Conservation (phyloP, 768 basidiomycete genomes). For the Tulasnella sp. region DNA sequence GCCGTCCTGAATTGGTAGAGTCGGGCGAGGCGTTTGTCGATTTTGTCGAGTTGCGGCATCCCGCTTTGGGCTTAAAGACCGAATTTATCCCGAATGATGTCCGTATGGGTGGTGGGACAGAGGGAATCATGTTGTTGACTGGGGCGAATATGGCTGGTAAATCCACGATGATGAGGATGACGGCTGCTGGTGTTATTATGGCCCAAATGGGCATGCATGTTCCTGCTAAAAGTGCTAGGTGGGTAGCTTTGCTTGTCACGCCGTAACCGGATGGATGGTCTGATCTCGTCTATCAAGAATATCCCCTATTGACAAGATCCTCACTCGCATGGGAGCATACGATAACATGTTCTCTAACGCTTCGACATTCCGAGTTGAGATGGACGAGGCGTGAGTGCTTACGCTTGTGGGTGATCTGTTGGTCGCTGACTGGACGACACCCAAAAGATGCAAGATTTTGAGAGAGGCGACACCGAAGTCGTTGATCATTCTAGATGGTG, state of each 20-base stretch:
- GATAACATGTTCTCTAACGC: constrained; percentile 93
- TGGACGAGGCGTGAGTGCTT: constrained; percentile 79
- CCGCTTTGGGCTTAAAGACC: constrained; percentile 60
- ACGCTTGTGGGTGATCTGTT: background rate
- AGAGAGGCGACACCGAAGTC: constrained; percentile 89
- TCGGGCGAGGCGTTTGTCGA: constrained; percentile 69
- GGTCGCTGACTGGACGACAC: background rate
- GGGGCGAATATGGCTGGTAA: constrained; percentile 50
- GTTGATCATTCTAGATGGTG: constrained; percentile 88
- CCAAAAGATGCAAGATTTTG: constrained; percentile 72
- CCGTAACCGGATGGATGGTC: background rate
- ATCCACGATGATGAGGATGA: constrained; percentile 89
- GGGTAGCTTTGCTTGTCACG: background rate
- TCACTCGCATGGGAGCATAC: constrained; percentile 97
- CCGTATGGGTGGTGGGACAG: constrained; percentile 58
- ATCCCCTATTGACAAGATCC: constrained; percentile 80
- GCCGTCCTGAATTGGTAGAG: constrained; percentile 79
- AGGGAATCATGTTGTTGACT: constrained; percentile 74
- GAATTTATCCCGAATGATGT: constrained; percentile 90
- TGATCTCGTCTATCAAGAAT: constrained; percentile 36
- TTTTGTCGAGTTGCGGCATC: constrained; percentile 83
- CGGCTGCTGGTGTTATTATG: constrained; percentile 87
- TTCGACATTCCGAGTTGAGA: constrained; percentile 95
- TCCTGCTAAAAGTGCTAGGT: constrained; percentile 73
- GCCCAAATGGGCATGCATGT: constrained; percentile 94